phyloP scores from a whole-genome alignment of 208 protist genomes.

The Leishmania mexicana region DNA sequence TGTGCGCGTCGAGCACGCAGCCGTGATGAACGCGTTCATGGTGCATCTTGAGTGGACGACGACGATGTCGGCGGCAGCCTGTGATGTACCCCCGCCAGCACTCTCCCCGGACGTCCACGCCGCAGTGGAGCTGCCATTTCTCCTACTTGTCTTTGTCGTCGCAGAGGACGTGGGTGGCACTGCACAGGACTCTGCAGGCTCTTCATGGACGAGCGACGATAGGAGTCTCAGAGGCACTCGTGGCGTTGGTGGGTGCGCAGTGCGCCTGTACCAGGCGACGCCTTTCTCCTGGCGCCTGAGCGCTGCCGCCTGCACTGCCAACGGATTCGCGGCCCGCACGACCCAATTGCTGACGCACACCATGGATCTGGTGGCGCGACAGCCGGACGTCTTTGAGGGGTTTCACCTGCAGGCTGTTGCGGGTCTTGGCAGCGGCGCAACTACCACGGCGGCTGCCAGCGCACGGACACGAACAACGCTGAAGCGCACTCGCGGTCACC shows the following conservation, averaged over 20 bases:
- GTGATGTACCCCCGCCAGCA: neutral
- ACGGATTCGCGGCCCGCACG: conserved; percentile 4
- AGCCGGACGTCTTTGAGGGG: conserved; percentile 12
- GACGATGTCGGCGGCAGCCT: neutral
- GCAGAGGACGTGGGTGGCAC: neutral
- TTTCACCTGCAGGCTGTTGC: conserved; percentile 12
- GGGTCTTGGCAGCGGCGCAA: neutral
- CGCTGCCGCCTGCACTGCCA: neutral
- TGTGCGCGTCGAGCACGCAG: conserved; percentile 24
- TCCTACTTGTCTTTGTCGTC: conserved; percentile 30
- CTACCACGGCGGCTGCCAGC: neutral
- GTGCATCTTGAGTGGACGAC: conserved; percentile 25
- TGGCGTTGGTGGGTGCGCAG: neutral
- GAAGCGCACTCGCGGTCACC: neutral
- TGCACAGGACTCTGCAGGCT: neutral
- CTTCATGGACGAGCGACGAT: neutral
- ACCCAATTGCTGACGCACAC: conserved; percentile 19
- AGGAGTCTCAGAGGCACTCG: neutral
- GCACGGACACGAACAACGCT: neutral
- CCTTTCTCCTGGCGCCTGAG: conserved; percentile 25
- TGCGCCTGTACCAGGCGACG: conserved; percentile 27
- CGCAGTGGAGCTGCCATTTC: conserved; percentile 23
- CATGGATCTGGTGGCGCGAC: conserved; percentile 21
- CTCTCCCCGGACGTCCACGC: neutral
- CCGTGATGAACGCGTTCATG: conserved; percentile 17